A percentile compares a stretch with the other conserved stretches of the same genome.
Evolutionary conservation across 208 protist genomes (phyloP).

Genomic region (Strigomonas culicis): DNA sequence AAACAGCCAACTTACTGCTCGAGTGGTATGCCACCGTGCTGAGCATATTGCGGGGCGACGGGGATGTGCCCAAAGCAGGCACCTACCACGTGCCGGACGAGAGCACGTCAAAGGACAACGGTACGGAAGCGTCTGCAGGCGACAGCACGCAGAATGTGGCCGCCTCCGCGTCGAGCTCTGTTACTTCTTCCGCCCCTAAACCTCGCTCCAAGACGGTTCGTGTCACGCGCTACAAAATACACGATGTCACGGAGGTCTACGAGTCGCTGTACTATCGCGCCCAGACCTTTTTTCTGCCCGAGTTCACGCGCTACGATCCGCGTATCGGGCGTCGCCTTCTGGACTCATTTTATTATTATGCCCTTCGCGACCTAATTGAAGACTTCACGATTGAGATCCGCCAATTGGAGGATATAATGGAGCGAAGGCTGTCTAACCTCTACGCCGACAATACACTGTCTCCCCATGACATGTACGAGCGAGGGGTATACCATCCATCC

Average conservation of each 20-base stretch:
- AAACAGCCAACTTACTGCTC: conserved; percentile 37
- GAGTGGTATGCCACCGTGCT: conserved; percentile 45
- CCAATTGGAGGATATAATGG: conserved; percentile 36
- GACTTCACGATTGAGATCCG: conserved; percentile 53
- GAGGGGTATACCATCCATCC: conserved; percentile 17
- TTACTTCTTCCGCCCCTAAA: neutral
- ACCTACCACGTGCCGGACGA: conserved; percentile 28
- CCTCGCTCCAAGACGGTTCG: conserved; percentile 40
- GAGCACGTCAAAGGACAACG: neutral
- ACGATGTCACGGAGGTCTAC: conserved; percentile 66
- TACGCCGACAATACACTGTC: conserved; percentile 18
- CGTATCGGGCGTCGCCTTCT: conserved; percentile 50
- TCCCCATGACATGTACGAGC: conserved; percentile 25
- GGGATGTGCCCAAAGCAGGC: conserved; percentile 57
- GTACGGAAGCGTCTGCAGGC: neutral
- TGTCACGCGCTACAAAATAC: conserved; percentile 64
- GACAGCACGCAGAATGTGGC: neutral
- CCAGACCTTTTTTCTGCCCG: conserved; percentile 51
- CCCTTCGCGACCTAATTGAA: conserved; percentile 42
- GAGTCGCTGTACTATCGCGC: conserved; percentile 39
- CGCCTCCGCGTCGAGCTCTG: neutral
- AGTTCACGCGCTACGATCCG: conserved; percentile 64
- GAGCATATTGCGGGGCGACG: conserved; percentile 36
- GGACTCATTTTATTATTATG: conserved; percentile 52
- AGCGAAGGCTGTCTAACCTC: neutral